Evolutionary conservation across 345 rosid genomes (phyloP), one percentile per base, ranked within the genome.

Genomic region (Hibiscus tridactylites): DNA sequence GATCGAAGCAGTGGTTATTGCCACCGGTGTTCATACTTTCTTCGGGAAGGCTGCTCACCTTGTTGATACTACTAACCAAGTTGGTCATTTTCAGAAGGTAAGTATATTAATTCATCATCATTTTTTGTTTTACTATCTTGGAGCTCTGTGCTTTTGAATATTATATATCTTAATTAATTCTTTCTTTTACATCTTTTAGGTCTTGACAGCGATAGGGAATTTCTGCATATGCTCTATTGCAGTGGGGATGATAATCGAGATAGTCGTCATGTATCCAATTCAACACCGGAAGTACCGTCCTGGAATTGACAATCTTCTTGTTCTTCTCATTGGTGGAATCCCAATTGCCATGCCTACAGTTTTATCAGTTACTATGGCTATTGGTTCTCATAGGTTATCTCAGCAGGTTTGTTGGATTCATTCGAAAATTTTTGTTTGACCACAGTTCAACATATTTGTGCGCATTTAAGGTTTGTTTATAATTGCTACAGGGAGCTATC

Each of bases 281-380:
- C 99, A 95, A 88, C 91, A 87, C 68, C 85, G 99, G 73, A 10
- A 83, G 8, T 92, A 95, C 73, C 96, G 99, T 57, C 97, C 99
- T 76, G 99, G 99, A 70, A 95, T 92, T 61, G 99, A 92, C 83
- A 95, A 95, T 76, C 98, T 95, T 74, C 99, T 95, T 78, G 99
- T 95, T 29, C 96, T 95, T 68, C 92, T 95, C 71, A 95, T 95
- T 67, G 98, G 99, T 37, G 98, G 99, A 78, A 95, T 95, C 80
- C 99, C 99, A 6, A 95, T 95, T 77, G 99, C 99, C 71, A 95
- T 95, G 99, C 99, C 99, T 24, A 95, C 98, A 2, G 98, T 94
- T 73, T 85, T 94, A 67, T 94, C 98, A 3, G 98, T 94, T 73
- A 94, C 98, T 44, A 92, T 95, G 99, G 99, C 98, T 57, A 95